Evolutionary conservation across 305 asterid genomes (phyloP), one percentile per base, ranked within the genome.

Genomic region (Ruellia speciosa): DNA sequence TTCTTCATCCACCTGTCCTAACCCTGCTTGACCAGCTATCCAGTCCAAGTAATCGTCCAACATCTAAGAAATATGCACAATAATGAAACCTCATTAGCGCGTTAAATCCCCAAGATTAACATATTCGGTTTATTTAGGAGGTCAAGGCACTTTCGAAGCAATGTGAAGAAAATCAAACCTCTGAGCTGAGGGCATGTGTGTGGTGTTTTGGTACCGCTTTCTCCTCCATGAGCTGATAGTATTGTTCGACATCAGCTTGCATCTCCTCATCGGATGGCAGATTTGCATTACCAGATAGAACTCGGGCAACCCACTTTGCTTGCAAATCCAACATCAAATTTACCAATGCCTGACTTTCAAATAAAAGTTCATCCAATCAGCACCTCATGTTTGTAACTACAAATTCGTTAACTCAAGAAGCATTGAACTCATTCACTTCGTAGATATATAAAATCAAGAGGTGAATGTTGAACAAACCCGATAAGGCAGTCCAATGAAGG

Each of bases 301-400:
- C 74, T 2, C 19, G 60, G 0, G 88, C 81, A 16, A 80, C 68
- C 95, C 90, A 86, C 71, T 66, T 82, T 12, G 83, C 75, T 79
- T 86, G 95, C 12, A 81, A 57, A 28, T 82, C 86, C 7, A 78
- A 37, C 76, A 56, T 28, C 34, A 16, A 48, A 59, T 6, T 10
- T 7, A 37, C 41, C 41, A 37, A 7, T 37, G 41, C 41, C 41
- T 37, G 41, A 2, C 41, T 37, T 37, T 37, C 41, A 37, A 10
- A 37, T 7, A 37, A 2, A 37, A 37, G 41, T 10, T 37, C 12
- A 37, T 37, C 31, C 31, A 24, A 24, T 24, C 31, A 24, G 31
- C 31, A 24, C 3, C 4, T 24, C 31, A 24, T 24, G 31, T 24
- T 24, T 24, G 2, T 2, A 24, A 24, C 31, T 1, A 24, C 3